phyloP scores from a whole-genome alignment of 352 stramenopile species.

The Phytophthora lateralis region DNA sequence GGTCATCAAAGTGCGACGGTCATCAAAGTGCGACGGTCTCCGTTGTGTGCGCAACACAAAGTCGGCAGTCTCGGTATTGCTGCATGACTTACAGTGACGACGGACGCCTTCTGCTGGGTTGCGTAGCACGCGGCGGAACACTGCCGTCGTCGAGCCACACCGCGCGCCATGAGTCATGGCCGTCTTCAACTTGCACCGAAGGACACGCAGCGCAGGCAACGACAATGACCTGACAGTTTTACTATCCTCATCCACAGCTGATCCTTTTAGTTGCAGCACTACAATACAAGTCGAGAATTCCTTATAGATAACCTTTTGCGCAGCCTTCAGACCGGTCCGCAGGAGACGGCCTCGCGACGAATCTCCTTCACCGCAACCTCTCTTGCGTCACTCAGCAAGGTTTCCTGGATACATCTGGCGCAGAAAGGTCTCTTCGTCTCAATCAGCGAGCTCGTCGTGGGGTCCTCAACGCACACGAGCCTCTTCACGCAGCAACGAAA shows the following conservation, averaged over 20 bases:
- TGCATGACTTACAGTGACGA: background rate
- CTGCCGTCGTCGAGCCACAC: background rate
- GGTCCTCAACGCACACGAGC: constrained; percentile 11
- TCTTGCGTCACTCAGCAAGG: constrained; percentile 17
- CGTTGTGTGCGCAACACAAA: background rate
- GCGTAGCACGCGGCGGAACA: background rate
- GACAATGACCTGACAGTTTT: too few relatives aligned
- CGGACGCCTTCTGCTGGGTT: background rate
- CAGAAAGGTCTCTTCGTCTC: constrained; percentile 31
- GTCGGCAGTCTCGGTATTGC: background rate
- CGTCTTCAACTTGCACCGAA: background rate
- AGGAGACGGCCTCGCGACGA: constrained; percentile 3
- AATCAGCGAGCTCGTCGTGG: constrained; percentile 1
- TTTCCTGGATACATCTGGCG: constrained; percentile 21
- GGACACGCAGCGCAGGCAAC: too few relatives aligned
- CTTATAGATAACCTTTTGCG: background rate
- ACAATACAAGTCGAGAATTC: too few relatives aligned
- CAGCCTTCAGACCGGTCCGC: background rate
- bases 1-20: constrained; percentile 6
- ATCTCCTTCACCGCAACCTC: constrained; percentile 25
- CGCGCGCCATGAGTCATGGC: background rate
- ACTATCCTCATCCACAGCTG: too few relatives aligned
- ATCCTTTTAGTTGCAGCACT: too few relatives aligned
- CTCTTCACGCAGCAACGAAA: constrained; percentile 39
- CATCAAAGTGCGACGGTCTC: background rate